A percentile compares a stretch with the other conserved stretches of the same genome.
These are phyloP conservation scores for Pythium scleroteichum DNA, from an alignment of 352 stramenopile species.

Conservation along the genomic window DNA sequence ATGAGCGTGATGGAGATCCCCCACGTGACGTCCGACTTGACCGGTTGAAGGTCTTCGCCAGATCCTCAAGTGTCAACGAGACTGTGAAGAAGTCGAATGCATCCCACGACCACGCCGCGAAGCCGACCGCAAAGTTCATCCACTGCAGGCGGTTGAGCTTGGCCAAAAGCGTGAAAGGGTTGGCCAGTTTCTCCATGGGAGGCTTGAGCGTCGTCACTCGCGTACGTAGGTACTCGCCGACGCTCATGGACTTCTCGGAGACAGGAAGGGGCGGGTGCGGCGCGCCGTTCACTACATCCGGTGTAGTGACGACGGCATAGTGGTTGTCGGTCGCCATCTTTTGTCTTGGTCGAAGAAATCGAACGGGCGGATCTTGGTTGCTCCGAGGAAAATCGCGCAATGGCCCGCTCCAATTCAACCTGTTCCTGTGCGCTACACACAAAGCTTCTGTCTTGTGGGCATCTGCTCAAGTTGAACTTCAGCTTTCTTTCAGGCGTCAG, in stretches of 20 bases:
- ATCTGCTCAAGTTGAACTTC: no score
- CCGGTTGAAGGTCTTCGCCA: constrained; percentile 43
- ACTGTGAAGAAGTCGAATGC: constrained; percentile 66
- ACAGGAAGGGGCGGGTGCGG: not conserved
- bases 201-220: constrained; percentile 37
- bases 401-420: no score
- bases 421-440: no score
- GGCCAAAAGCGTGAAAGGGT: constrained; percentile 7
- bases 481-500: no score
- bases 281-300: not conserved
- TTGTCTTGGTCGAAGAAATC: no score
- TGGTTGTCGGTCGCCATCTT: not conserved
- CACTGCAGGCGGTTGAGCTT: constrained; percentile 6
- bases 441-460: no score
- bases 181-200: not conserved
- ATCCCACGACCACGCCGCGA: constrained; percentile 46
- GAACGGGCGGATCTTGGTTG: no score
- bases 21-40: constrained; percentile 50
- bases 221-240: constrained; percentile 24
- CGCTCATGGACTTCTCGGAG: constrained; percentile 21
- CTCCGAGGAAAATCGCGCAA: no score
- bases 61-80: constrained; percentile 43
- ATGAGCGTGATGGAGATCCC: constrained; percentile 56
- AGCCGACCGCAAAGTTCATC: constrained; percentile 18
- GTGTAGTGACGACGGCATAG: constrained; percentile 16